A percentile compares a stretch with the other conserved stretches of the same genome.
phyloP scores from a whole-genome alignment of 495 filamentous ascomycete species.

The Trichocladium uniseriatum region DNA sequence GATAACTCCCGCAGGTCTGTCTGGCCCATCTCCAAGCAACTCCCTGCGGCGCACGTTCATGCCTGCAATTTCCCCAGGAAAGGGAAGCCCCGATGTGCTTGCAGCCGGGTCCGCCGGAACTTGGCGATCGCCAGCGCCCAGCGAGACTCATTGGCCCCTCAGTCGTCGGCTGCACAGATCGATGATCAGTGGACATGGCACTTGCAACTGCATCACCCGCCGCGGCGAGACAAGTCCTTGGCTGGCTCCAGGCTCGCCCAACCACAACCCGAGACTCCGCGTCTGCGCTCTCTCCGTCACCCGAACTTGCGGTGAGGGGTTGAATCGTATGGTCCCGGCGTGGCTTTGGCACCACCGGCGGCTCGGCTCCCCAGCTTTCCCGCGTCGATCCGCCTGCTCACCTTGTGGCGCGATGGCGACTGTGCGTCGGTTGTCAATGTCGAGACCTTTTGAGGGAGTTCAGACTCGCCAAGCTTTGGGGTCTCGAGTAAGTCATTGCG shows the following conservation, averaged over 20 bases:
- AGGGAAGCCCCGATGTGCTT: background rate
- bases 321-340: slow-evolving; percentile 1
- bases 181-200: slow-evolving; percentile 7
- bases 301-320: slow-evolving; percentile 19
- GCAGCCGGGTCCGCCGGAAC: slow-evolving; percentile 1
- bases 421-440: background rate
- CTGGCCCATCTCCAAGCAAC: too few relatives aligned
- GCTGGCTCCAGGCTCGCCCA: background rate
- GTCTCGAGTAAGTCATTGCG: too few relatives aligned
- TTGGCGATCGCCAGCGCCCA: background rate
- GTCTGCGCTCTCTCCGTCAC: background rate
- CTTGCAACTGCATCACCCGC: slow-evolving; percentile 18
- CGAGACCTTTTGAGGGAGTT: background rate
- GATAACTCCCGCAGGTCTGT: too few relatives aligned
- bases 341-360: slow-evolving; percentile 1
- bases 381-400: background rate
- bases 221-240: background rate
- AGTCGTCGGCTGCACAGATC: slow-evolving; percentile 3
- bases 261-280: slow-evolving; percentile 7
- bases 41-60: too few relatives aligned
- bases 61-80: too few relatives aligned
- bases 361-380: background rate
- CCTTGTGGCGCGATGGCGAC: background rate
- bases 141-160: background rate
- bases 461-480: too few relatives aligned